Percentiles rank a stretch among this genome's conserved stretches.
phyloP scores from a whole-genome alignment of 495 filamentous ascomycete genomes.

The Penicillium tannophilum region DNA sequence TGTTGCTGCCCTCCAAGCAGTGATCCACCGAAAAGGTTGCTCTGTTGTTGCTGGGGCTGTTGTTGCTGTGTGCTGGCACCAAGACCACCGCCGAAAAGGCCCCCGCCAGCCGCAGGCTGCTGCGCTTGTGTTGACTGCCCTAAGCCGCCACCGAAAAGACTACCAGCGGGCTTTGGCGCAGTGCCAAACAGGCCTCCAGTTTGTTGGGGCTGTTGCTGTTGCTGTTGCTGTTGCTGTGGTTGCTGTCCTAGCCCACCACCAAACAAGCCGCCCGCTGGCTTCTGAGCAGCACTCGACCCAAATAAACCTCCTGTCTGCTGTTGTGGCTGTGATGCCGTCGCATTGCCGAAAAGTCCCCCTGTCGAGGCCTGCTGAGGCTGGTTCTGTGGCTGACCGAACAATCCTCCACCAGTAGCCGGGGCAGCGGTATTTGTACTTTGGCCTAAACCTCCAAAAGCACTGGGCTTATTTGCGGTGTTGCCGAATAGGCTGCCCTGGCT shows the following conservation, averaged over 20 bases:
- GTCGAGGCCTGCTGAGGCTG: slow-evolving; percentile 27
- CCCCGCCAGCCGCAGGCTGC: slow-evolving; percentile 34
- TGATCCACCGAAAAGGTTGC: slow-evolving; percentile 32
- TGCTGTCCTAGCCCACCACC: slow-evolving; percentile 23
- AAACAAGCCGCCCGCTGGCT: slow-evolving; percentile 35
- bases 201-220: slow-evolving; percentile 24
- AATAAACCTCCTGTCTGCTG: slow-evolving; percentile 42
- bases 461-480: slow-evolving; percentile 37
- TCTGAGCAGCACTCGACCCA: slow-evolving; percentile 33
- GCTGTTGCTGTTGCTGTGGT: slow-evolving; percentile 18
- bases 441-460: slow-evolving; percentile 36
- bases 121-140: slow-evolving; percentile 40
- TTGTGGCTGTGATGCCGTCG: slow-evolving; percentile 30
- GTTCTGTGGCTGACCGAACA: slow-evolving; percentile 29
- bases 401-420: slow-evolving; percentile 23
- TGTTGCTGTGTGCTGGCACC: slow-evolving; percentile 27
- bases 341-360: slow-evolving; percentile 17
- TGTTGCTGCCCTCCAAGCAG: slow-evolving; percentile 43
- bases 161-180: slow-evolving; percentile 43
- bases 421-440: slow-evolving; percentile 22
- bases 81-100: slow-evolving; percentile 30
- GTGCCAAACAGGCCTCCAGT: slow-evolving; percentile 17
- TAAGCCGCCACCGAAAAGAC: slow-evolving; percentile 30
- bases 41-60: slow-evolving; percentile 27
- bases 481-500: slow-evolving; percentile 33